Evolutionary conservation across 1,284 basidiomycete species (phyloP).

Genomic region (Macrocystidia cucumis): DNA sequence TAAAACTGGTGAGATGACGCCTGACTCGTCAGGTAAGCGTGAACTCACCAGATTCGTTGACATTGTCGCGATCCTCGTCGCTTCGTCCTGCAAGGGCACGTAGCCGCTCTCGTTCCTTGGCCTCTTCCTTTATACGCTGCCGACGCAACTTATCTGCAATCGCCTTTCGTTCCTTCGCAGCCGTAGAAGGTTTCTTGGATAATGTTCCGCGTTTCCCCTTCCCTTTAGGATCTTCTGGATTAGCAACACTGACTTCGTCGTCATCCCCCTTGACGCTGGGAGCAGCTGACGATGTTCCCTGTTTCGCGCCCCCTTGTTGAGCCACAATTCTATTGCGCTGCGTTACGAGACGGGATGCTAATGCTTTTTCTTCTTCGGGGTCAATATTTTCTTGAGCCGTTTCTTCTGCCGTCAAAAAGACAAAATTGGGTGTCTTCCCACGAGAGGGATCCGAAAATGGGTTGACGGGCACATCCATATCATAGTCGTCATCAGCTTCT

Average conservation of each 20-base stretch:
- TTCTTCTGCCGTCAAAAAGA: slow-evolving; percentile 38
- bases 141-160: slow-evolving; percentile 13
- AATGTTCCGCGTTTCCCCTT: slow-evolving; percentile 16
- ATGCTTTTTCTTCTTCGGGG: slow-evolving; percentile 27
- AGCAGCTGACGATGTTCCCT: slow-evolving; percentile 14
- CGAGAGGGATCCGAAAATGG: slow-evolving; percentile 46
- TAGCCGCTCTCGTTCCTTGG: slow-evolving; percentile 9
- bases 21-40: neutral
- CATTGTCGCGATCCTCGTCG: slow-evolving; percentile 12
- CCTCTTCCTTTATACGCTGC: slow-evolving; percentile 12
- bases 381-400: slow-evolving; percentile 40
- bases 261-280: slow-evolving; percentile 19
- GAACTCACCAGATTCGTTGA: too few relatives aligned
- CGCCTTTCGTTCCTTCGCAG: slow-evolving; percentile 16
- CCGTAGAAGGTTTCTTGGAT: slow-evolving; percentile 12
- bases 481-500: slow-evolving; percentile 27
- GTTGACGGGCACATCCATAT: slow-evolving; percentile 31
- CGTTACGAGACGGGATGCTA: slow-evolving; percentile 26
- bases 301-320: slow-evolving; percentile 28
- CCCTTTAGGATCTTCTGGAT: slow-evolving; percentile 16
- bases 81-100: slow-evolving; percentile 7
- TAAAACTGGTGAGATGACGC: neutral
- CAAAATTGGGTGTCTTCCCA: slow-evolving; percentile 34
- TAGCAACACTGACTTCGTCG: slow-evolving; percentile 14
- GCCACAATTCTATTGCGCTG: slow-evolving; percentile 30